Percentiles rank a stretch among this genome's conserved stretches.
These are phyloP conservation scores for Lanzia echinophila DNA, from an alignment of 2,329 filamentous ascomycete species.

Conservation along the genomic window DNA sequence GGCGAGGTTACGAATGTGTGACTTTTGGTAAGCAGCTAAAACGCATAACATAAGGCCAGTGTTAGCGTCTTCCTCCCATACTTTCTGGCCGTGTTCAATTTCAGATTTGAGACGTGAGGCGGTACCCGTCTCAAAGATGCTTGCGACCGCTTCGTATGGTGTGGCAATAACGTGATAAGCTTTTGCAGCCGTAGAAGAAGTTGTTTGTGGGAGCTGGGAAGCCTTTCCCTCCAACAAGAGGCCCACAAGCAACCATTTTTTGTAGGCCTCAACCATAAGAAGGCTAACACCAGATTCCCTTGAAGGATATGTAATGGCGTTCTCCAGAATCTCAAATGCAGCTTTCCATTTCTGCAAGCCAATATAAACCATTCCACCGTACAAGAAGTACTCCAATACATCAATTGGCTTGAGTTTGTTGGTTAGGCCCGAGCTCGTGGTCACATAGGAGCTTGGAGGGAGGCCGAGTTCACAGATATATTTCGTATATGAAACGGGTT, in stretches of 20 bases:
- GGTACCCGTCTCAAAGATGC: conserved; percentile 57
- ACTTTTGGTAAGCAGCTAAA: conserved; percentile 63
- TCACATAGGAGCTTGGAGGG: conserved; percentile 51
- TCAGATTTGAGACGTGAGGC: conserved; percentile 57
- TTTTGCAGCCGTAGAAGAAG: conserved; percentile 46
- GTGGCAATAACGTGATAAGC: conserved; percentile 53
- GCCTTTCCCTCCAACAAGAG: conserved; percentile 63
- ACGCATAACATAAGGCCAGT: conserved; percentile 63
- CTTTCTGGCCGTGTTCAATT: conserved; percentile 47
- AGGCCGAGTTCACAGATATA: conserved; percentile 42
- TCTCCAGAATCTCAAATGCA: conserved; percentile 55
- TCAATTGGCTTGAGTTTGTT: conserved; percentile 42
- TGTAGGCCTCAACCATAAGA: conserved; percentile 83
- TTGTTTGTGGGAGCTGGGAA: conserved; percentile 48
- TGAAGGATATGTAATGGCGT: conserved; percentile 60
- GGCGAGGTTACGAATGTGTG: conserved; percentile 66
- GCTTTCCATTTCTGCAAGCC: conserved; percentile 53
- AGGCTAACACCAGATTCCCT: conserved; percentile 58
- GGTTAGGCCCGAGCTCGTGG: conserved; percentile 50
- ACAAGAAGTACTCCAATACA: conserved; percentile 62
- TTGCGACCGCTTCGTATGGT: conserved; percentile 64
- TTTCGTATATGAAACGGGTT: conserved; percentile 28
- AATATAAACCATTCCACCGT: conserved; percentile 59
- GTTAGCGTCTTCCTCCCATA: conserved; percentile 71
- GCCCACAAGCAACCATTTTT: conserved; percentile 78